These are phyloP conservation scores for Trypanosoma avium DNA, from an alignment of 208 protist genomes.

Conservation along the genomic window DNA sequence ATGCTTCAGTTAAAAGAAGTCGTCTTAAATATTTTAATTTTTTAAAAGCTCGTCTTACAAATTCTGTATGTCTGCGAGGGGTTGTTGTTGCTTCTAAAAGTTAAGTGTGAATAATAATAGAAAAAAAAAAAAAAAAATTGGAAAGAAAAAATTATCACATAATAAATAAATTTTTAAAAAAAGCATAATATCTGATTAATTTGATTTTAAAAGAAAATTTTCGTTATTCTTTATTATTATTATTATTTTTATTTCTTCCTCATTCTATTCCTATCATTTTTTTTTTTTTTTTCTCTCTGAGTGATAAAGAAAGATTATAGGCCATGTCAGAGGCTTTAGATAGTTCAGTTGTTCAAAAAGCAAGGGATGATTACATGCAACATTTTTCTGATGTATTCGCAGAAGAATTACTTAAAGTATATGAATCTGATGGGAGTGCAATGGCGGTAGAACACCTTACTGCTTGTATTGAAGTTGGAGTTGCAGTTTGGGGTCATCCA, in stretches of 20 bases:
- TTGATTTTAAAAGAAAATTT: neutral
- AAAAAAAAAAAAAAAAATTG: neutral
- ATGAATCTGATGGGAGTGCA: slow-evolving; percentile 75
- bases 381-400: slow-evolving; percentile 81
- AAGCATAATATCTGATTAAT: neutral
- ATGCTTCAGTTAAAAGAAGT: slow-evolving; percentile 52
- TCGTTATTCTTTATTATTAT: neutral
- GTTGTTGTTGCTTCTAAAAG: slow-evolving; percentile 17
- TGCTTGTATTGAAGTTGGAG: slow-evolving; percentile 77
- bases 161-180: too few relatives aligned
- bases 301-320: neutral
- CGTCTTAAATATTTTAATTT: slow-evolving; percentile 88
- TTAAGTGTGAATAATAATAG: neutral
- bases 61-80: slow-evolving; percentile 13
- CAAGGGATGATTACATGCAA: slow-evolving; percentile 87
- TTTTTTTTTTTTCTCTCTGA: slow-evolving; percentile 6
- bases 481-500: slow-evolving; percentile 82
- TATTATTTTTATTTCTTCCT: slow-evolving; percentile 4
- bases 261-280: slow-evolving; percentile 1
- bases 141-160: neutral
- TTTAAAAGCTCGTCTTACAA: slow-evolving; percentile 31
- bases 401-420: slow-evolving; percentile 77
- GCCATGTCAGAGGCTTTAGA: slow-evolving; percentile 29
- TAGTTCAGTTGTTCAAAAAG: slow-evolving; percentile 36
- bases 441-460: slow-evolving; percentile 81